phyloP scores from a whole-genome alignment of 352 stramenopile genomes.

The Globisporangium spiculum region DNA sequence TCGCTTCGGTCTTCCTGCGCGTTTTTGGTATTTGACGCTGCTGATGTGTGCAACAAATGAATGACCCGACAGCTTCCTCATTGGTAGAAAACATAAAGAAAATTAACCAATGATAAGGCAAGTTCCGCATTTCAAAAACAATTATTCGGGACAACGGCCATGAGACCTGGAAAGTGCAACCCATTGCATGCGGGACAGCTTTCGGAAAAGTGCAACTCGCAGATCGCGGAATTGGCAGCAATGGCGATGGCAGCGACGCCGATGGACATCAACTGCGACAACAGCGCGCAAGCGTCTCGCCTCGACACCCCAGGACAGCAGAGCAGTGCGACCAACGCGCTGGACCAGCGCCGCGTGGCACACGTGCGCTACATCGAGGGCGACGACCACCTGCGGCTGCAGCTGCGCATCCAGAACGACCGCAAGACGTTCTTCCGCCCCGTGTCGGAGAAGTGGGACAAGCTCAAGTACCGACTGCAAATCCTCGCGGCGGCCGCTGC shows the following conservation, averaged over 20 bases:
- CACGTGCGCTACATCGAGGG: constrained; percentile 43
- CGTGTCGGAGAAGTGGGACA: constrained; percentile 42
- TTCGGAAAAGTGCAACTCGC: neutral
- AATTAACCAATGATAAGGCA: neutral
- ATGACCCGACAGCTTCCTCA: neutral
- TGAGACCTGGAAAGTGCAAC: neutral
- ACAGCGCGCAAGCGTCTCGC: neutral
- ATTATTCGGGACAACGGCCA: neutral
- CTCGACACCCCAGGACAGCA: neutral
- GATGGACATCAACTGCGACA: constrained; percentile 2
- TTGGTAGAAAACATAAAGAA: neutral
- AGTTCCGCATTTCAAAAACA: neutral
- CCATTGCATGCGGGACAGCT: neutral
- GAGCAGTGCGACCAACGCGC: neutral
- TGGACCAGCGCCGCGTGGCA: constrained; percentile 26
- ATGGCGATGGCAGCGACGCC: neutral
- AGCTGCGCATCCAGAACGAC: constrained; percentile 43
- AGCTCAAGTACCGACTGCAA: constrained; percentile 59
- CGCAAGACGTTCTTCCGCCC: constrained; percentile 50
- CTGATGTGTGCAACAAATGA: neutral
- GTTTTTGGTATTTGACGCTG: neutral
- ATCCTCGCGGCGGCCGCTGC: constrained; percentile 30
- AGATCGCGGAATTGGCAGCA: neutral
- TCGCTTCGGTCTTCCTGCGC: neutral
- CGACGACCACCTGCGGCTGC: constrained; percentile 51